Conservation (phyloP, 2,329 filamentous ascomycete species). For the Bipolaris gigantea region DNA sequence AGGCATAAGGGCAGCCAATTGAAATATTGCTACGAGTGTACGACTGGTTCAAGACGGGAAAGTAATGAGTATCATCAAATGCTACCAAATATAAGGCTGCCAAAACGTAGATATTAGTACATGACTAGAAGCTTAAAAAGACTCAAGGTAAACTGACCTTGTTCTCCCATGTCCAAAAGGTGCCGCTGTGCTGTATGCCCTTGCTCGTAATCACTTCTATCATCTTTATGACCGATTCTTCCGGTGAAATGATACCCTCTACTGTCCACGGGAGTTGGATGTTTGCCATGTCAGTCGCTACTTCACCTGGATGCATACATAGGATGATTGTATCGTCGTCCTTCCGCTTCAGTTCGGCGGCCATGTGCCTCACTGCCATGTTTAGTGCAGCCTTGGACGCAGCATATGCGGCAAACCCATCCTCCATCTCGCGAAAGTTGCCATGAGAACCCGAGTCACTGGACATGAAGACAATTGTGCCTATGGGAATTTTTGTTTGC, state of each 20-base stretch:
- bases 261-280: constrained; percentile 56
- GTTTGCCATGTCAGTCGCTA: constrained; percentile 60
- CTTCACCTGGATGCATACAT: constrained; percentile 61
- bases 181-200: constrained; percentile 54
- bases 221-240: constrained; percentile 56
- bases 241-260: constrained; percentile 54
- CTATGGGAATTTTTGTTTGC: constrained; percentile 50
- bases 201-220: constrained; percentile 56
- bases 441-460: constrained; percentile 58
- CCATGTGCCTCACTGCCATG: constrained; percentile 59
- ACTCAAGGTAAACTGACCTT: constrained; percentile 43
- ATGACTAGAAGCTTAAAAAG: background rate
- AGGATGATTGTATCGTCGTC: constrained; percentile 54
- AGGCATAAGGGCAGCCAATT: constrained; percentile 21
- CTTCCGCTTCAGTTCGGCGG: constrained; percentile 57
- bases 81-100: constrained; percentile 39
- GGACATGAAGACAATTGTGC: constrained; percentile 59
- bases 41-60: background rate
- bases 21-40: background rate
- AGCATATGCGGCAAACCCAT: constrained; percentile 61
- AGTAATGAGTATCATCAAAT: background rate
- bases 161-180: constrained; percentile 60
- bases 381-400: constrained; percentile 62
- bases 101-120: background rate
- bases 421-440: constrained; percentile 57